These are phyloP conservation scores for Strigomonas galati DNA, from an alignment of 208 protist genomes.

Conservation along the genomic window DNA sequence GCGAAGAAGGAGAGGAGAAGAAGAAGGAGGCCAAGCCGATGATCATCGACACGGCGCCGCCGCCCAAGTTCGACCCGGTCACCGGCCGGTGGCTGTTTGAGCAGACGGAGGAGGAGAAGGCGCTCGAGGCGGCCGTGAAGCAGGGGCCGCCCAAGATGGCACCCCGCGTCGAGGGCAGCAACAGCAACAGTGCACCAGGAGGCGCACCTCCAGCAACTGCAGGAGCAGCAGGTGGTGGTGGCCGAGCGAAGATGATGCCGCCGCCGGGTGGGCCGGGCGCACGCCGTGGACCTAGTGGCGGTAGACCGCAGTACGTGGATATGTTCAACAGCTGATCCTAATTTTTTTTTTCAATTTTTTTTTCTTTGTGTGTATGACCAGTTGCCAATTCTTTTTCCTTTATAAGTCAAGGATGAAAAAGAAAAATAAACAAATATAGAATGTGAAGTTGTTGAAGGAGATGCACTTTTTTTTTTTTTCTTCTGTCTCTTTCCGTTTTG, in stretches of 20 bases:
- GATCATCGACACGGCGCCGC: conserved; percentile 81
- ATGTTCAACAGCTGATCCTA: conserved; percentile 56
- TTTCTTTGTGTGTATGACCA: not conserved
- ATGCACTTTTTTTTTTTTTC: not conserved
- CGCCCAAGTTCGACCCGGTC: conserved; percentile 68
- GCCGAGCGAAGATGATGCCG: conserved; percentile 13
- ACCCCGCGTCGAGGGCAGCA: not conserved
- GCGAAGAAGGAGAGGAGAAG: conserved; percentile 5
- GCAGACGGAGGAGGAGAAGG: conserved; percentile 82
- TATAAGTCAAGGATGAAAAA: not conserved
- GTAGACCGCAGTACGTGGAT: conserved; percentile 72
- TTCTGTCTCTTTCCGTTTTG: not conserved
- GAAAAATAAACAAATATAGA: not conserved
- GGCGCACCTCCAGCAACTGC: conserved; percentile 12
- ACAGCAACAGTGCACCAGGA: conserved; percentile 1
- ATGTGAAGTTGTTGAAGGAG: not conserved
- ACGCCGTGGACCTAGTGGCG: conserved; percentile 13
- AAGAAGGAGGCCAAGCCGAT: conserved; percentile 78
- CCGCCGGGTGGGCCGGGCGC: conserved; percentile 23
- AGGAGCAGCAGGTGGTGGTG: not conserved
- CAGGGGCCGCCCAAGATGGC: conserved; percentile 61
- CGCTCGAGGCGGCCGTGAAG: conserved; percentile 50
- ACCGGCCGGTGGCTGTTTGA: conserved; percentile 79
- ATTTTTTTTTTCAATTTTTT: not conserved
- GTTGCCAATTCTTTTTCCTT: conserved; percentile 1